phyloP scores from a whole-genome alignment of 306 rosid genomes.

The Pyrus communis region DNA sequence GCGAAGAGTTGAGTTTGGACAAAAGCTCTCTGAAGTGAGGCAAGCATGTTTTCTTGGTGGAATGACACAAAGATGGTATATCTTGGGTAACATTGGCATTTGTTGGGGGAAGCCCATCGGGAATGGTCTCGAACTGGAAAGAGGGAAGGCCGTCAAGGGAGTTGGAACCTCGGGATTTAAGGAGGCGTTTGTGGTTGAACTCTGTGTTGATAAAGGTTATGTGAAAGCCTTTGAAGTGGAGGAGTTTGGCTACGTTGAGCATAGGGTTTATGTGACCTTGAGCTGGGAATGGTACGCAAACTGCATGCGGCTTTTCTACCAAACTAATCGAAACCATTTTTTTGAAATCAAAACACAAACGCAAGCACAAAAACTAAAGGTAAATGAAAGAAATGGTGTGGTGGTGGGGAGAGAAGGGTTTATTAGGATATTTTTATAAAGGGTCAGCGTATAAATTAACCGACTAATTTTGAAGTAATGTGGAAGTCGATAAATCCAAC shows the following conservation, averaged over 20 bases:
- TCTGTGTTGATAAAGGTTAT: constrained; percentile 1
- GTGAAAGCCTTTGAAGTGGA: constrained; percentile 1
- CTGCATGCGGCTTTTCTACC: constrained; percentile 2
- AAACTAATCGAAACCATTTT: not conserved
- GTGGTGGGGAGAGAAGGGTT: not conserved
- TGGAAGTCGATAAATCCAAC: not conserved
- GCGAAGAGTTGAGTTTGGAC: not conserved
- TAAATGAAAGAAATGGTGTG: not conserved
- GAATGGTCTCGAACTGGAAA: not conserved
- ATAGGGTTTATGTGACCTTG: constrained; percentile 1
- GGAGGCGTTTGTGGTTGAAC: constrained; percentile 2
- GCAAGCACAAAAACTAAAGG: not conserved
- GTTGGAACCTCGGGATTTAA: not conserved
- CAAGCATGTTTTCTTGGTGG: not conserved
- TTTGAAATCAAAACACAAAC: not conserved
- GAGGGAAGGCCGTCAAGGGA: constrained; percentile 1
- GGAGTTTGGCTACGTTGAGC: constrained; percentile 2
- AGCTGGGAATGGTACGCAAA: constrained; percentile 6
- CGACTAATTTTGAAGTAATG: not conserved
- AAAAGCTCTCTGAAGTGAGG: not conserved
- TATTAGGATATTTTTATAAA: not conserved
- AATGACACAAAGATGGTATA: too few species aligned
- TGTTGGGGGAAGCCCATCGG: too few species aligned
- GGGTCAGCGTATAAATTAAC: not conserved
- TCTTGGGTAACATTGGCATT: too few species aligned